Percentiles rank a stretch among this genome's conserved stretches.
These are phyloP conservation scores for Ustilago nuda DNA, from an alignment of 1,284 basidiomycete species.

Conservation along the genomic window DNA sequence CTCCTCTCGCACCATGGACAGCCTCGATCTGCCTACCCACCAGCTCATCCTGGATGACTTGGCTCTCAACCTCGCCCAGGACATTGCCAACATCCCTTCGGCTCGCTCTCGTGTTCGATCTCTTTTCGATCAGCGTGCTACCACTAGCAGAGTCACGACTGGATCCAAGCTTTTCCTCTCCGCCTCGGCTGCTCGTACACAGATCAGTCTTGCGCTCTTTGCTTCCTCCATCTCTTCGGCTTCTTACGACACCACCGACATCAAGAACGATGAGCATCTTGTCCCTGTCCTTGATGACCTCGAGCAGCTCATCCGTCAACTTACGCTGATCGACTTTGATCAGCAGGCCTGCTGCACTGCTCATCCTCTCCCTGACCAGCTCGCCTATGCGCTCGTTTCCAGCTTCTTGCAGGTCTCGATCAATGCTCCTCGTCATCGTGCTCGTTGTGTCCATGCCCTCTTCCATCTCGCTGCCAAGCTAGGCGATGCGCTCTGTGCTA, in stretches of 20 bases:
- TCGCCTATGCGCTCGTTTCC: constrained; percentile 61
- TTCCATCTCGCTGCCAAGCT: constrained; percentile 40
- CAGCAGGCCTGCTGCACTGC: constrained; percentile 51
- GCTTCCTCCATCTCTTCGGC: constrained; percentile 63
- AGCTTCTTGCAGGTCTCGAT: constrained; percentile 75
- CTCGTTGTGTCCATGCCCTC: constrained; percentile 72
- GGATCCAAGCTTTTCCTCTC: constrained; percentile 40
- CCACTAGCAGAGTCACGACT: constrained; percentile 47
- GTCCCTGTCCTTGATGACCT: constrained; percentile 57
- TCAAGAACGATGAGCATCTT: constrained; percentile 56
- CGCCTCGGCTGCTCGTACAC: constrained; percentile 54
- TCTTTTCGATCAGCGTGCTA: constrained; percentile 43
- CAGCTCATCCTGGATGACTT: constrained; percentile 84
- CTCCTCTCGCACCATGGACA: constrained; percentile 51
- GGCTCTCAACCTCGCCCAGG: constrained; percentile 74
- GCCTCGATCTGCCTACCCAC: constrained; percentile 77
- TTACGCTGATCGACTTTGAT: constrained; percentile 55
- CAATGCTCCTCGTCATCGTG: constrained; percentile 74
- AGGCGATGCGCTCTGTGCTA: constrained; percentile 29
- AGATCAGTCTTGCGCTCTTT: constrained; percentile 66
- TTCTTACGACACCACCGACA: constrained; percentile 49
- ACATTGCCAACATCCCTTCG: constrained; percentile 54
- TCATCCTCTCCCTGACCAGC: constrained; percentile 65
- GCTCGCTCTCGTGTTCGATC: constrained; percentile 40
- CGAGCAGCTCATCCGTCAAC: constrained; percentile 46